Evolutionary conservation across 371 early-diverging fungal genomes (phyloP), one percentile per base, ranked within the genome.

Genomic region (Mortierella sp.): DNA sequence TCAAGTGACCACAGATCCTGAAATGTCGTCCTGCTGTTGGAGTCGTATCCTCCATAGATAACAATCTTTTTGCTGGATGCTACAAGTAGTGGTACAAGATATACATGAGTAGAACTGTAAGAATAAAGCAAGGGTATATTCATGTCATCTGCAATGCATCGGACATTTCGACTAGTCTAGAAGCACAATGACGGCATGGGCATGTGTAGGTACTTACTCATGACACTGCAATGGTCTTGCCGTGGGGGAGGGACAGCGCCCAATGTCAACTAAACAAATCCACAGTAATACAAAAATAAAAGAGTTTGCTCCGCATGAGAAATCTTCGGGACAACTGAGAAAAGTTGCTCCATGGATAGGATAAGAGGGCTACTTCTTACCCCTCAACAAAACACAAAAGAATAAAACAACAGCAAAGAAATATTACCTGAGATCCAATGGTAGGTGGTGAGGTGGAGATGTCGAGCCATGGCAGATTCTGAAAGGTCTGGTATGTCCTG

Each of bases 141-240:
- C n/a, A n/a, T n/a, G n/a, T n/a, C n/a, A n/a, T n/a, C n/a, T n/a
- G n/a, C n/a, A n/a, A n/a, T n/a, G n/a, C n/a, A n/a, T n/a, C n/a
- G n/a, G n/a, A n/a, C n/a, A n/a, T n/a, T n/a, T n/a, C 22, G 39
- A 10, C 8, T 34, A 50, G 50, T 24, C 22, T 4, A 19, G 58
- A 58, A 58, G 58, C 19, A 58, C 58, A 58, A 58, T 58, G 58
- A 58, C 61, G 61, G 61, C 39, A 61, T 48, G 4, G 22, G 5
- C 19, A n/a, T n/a, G n/a, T 37, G 61, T 19, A 39, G 31, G 11
- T 61, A 61, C 71, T 73, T 82, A 77, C 78, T 82, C 14, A 82
- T 58, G 37, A 82, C 82, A 45, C 77, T 77, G 70, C 82, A 82
- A 43, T 82, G 82, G 31, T 77, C 69, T 11, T 77, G 74, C 26